A percentile compares a stretch with the other conserved stretches of the same genome.
Conservation (phyloP, 2,329 filamentous ascomycete genomes). For the Alternaria conjuncta region DNA sequence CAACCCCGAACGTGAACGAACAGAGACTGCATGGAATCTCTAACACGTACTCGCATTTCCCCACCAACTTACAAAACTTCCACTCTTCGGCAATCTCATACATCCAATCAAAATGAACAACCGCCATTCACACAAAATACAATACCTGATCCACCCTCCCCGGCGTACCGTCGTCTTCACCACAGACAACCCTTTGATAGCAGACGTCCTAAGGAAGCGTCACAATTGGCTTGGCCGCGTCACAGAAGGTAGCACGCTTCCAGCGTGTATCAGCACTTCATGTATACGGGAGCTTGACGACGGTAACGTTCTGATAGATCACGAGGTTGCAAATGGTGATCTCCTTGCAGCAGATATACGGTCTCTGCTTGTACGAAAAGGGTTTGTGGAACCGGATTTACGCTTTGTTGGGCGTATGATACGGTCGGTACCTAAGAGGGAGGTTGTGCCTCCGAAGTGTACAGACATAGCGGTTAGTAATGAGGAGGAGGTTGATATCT, state of each 20-base stretch:
- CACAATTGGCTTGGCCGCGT: neutral
- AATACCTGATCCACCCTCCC: neutral
- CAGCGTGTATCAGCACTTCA: neutral
- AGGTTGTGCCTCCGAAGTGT: neutral
- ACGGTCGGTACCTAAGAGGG: neutral
- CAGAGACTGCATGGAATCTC: neutral
- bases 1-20: neutral
- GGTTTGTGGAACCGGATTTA: neutral
- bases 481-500: neutral
- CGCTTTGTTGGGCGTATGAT: neutral
- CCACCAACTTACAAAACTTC: neutral
- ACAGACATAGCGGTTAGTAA: neutral
- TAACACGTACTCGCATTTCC: too few relatives aligned
- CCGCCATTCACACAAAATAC: neutral
- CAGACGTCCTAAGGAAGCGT: neutral
- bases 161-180: neutral
- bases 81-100: neutral
- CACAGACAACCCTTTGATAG: neutral
- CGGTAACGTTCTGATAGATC: neutral
- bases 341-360: neutral
- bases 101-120: neutral
- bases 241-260: neutral
- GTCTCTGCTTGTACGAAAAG: neutral
- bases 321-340: neutral
- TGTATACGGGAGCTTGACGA: neutral